Evolutionary conservation across 1,284 basidiomycete genomes (phyloP).

Genomic region (Ceratobasidium sp.): DNA sequence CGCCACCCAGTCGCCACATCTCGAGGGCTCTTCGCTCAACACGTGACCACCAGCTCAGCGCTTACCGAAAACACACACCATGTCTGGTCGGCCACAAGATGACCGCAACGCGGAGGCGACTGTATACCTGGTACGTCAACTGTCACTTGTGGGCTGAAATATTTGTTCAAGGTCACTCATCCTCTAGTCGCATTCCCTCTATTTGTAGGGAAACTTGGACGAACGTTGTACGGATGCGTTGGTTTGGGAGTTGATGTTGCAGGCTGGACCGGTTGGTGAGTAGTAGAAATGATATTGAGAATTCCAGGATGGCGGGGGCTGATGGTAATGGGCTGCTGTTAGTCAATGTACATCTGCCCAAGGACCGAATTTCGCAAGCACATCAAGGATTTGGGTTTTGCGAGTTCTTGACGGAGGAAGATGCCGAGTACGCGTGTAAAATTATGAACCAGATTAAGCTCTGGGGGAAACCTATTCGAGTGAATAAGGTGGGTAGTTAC

Average conservation of each 20-base stretch:
- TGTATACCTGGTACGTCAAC: slow-evolving; percentile 82
- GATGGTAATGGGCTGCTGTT: slow-evolving; percentile 12
- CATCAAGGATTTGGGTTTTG: slow-evolving; percentile 99
- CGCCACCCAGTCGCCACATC: too few species aligned
- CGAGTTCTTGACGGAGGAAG: slow-evolving; percentile 97
- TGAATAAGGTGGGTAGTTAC: slow-evolving; percentile 85
- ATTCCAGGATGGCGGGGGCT: slow-evolving; percentile 20
- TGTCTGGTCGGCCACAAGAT: slow-evolving; percentile 75
- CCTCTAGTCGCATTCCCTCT: slow-evolving; percentile 21
- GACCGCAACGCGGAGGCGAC: slow-evolving; percentile 96
- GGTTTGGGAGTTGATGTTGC: slow-evolving; percentile 98
- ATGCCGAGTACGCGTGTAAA: slow-evolving; percentile 99
- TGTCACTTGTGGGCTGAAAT: background rate
- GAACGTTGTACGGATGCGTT: slow-evolving; percentile 94
- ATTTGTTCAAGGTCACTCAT: slow-evolving; percentile 28
- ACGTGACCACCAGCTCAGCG: slow-evolving; percentile 11
- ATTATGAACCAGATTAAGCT: slow-evolving; percentile 99
- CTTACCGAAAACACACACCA: slow-evolving; percentile 15
- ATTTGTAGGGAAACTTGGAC: slow-evolving; percentile 91
- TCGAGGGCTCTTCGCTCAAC: background rate
- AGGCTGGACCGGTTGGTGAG: slow-evolving; percentile 96
- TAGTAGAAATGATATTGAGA: slow-evolving; percentile 53
- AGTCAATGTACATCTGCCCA: slow-evolving; percentile 97
- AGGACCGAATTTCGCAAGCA: slow-evolving; percentile 96
- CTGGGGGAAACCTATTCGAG: slow-evolving; percentile 97